phyloP scores from a whole-genome alignment of 768 basidiomycete genomes.

The Hydnomerulius pinastri region DNA sequence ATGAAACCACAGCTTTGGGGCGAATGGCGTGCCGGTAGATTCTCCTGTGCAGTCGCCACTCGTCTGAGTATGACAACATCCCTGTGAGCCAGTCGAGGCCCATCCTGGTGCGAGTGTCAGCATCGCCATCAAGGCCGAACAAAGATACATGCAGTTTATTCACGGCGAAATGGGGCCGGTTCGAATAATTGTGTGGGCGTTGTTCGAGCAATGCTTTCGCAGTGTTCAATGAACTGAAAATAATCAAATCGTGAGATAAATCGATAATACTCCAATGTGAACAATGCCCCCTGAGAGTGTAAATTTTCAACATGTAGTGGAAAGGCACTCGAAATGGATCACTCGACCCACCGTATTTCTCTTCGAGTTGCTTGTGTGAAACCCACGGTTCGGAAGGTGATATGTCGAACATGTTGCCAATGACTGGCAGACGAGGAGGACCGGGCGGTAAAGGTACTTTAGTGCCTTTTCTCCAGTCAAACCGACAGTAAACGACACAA shows the following conservation, averaged over 20 bases:
- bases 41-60: slow-evolving; percentile 17
- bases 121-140: no score
- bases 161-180: slow-evolving; percentile 5
- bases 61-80: slow-evolving; percentile 12
- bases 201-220: slow-evolving; percentile 11
- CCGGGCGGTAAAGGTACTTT: slow-evolving; percentile 44
- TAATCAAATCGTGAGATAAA: slow-evolving; percentile 5
- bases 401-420: slow-evolving; percentile 54
- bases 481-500: no score
- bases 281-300: slow-evolving; percentile 7
- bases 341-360: slow-evolving; percentile 49
- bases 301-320: no score
- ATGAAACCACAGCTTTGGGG: slow-evolving; percentile 2
- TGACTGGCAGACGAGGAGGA: slow-evolving; percentile 44
- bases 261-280: not conserved
- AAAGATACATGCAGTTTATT: slow-evolving; percentile 11
- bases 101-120: no score
- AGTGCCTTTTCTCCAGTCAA: no score
- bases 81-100: slow-evolving; percentile 8
- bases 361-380: slow-evolving; percentile 43
- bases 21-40: slow-evolving; percentile 14
- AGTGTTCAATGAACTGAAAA: slow-evolving; percentile 8
- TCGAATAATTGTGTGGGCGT: slow-evolving; percentile 9
- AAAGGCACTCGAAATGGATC: no score
- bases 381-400: slow-evolving; percentile 40